Conservation (phyloP, 345 rosid species). For the Melastoma malabathricum region DNA sequence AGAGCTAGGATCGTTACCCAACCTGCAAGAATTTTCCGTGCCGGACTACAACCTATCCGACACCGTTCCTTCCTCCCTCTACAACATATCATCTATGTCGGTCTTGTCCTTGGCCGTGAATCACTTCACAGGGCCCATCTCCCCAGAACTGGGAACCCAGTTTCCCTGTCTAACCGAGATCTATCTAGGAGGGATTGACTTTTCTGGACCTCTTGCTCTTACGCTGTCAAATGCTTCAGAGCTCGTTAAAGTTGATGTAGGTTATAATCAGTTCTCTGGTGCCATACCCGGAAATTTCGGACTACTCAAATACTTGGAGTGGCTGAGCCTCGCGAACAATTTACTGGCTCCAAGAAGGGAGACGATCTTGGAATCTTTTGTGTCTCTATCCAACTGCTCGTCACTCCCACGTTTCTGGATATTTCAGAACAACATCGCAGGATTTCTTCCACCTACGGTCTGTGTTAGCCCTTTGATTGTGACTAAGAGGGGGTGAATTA, state of each 20-base stretch:
- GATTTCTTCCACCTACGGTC: neutral
- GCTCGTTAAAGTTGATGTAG: neutral
- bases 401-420: neutral
- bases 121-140: neutral
- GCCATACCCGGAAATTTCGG: slow-evolving; percentile 1
- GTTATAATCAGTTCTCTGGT: slow-evolving; percentile 1
- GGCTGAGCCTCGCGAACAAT: neutral
- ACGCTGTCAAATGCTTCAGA: neutral
- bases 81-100: neutral
- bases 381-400: slow-evolving; percentile 3
- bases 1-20: neutral
- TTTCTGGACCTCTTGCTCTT: slow-evolving; percentile 2
- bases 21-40: neutral
- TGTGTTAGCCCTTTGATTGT: too few species aligned
- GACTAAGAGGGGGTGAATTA: too few species aligned
- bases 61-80: slow-evolving; percentile 1
- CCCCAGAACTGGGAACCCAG: neutral
- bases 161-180: neutral
- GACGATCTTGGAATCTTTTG: neutral
- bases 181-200: neutral
- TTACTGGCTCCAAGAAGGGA: neutral
- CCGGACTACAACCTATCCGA: neutral
- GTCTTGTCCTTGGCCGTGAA: neutral
- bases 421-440: neutral
- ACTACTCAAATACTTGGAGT: neutral